These are phyloP conservation scores for Saccharomycopsis sp. DNA, from an alignment of 805 yeast genomes.

Conservation along the genomic window DNA sequence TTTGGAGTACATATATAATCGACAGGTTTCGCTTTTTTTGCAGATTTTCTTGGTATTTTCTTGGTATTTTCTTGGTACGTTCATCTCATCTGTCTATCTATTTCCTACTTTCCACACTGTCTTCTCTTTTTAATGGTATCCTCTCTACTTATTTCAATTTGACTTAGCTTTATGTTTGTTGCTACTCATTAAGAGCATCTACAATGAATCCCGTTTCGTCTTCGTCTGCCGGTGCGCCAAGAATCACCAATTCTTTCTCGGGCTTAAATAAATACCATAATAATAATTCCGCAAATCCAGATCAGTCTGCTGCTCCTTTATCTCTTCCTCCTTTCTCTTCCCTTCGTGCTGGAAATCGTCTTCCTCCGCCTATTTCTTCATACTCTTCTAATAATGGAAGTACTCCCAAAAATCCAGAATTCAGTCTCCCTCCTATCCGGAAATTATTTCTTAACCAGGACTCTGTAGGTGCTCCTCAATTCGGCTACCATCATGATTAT, in stretches of 20 bases:
- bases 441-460: not conserved
- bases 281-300: too few relatives aligned
- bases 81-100: too few relatives aligned
- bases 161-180: too few relatives aligned
- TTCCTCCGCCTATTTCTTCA: not conserved
- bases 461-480: not conserved
- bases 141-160: too few relatives aligned
- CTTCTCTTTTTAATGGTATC: too few relatives aligned
- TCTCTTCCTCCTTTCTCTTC: not conserved
- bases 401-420: not conserved
- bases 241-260: too few relatives aligned
- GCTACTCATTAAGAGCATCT: too few relatives aligned
- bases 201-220: too few relatives aligned
- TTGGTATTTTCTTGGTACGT: not conserved
- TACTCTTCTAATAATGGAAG: not conserved
- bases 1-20: not conserved
- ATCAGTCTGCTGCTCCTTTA: not conserved
- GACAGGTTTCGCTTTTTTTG: not conserved
- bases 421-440: not conserved
- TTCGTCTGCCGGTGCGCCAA: too few relatives aligned
- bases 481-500: not conserved
- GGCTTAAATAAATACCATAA: too few relatives aligned
- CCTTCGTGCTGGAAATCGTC: not conserved
- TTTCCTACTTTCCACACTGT: too few relatives aligned
- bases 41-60: not conserved